phyloP scores from a whole-genome alignment of 139 green algal species.

The Helicosporidium sp. region DNA sequence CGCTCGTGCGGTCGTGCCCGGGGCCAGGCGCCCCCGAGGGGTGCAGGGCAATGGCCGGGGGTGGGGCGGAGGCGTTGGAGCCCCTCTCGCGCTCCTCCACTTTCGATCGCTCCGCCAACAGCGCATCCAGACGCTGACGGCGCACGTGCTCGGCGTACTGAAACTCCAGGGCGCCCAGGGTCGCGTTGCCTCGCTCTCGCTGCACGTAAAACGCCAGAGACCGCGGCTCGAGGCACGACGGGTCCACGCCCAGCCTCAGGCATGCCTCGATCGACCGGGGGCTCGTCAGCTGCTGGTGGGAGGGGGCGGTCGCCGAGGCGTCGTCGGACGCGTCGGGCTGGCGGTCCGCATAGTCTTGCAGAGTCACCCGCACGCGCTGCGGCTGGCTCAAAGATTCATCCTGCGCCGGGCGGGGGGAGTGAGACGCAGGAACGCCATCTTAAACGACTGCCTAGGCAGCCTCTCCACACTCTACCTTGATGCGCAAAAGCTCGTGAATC shows the following conservation, averaged over 20 bases:
- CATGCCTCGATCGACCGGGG: conserved; percentile 62
- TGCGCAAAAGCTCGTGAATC: too few species aligned
- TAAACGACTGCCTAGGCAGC: too few species aligned
- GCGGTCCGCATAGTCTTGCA: conserved; percentile 43
- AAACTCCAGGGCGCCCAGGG: conserved; percentile 43
- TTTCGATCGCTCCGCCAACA: conserved; percentile 43
- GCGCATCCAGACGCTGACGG: conserved; percentile 28
- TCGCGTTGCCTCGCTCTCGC: conserved; percentile 14
- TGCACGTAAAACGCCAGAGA: conserved; percentile 34
- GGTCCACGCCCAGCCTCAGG: conserved; percentile 62
- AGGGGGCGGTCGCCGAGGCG: neutral
- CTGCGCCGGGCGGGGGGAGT: too few species aligned
- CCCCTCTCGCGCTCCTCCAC: conserved; percentile 35
- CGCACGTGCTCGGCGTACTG: conserved; percentile 40
- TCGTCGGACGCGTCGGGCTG: conserved; percentile 5
- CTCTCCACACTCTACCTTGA: too few species aligned
- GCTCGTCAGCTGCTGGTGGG: conserved; percentile 26
- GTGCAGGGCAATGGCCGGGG: too few species aligned
- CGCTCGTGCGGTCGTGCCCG: too few species aligned
- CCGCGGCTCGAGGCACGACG: conserved; percentile 40
- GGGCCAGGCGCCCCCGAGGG: too few species aligned
- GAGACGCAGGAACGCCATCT: too few species aligned
- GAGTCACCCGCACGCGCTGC: conserved; percentile 34
- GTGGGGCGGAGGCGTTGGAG: too few species aligned
- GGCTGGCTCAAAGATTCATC: conserved; percentile 22